phyloP scores from a whole-genome alignment of 1,284 basidiomycete species.

The Vanrija humicola region DNA sequence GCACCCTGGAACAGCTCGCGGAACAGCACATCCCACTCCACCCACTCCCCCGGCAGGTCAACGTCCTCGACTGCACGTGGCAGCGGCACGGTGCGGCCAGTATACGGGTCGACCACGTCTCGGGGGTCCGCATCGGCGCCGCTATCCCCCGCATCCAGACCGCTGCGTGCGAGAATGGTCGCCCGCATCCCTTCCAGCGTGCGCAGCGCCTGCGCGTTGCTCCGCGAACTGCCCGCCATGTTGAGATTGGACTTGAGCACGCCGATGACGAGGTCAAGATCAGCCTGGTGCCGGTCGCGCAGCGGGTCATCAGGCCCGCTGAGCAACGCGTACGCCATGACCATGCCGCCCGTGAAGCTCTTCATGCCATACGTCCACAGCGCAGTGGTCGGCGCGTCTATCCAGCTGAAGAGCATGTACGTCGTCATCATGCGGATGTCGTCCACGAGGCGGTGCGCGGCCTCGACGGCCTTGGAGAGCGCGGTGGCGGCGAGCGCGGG shows the following conservation, averaged over 20 bases:
- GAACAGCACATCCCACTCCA: conserved; percentile 3
- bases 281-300: background rate
- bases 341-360: conserved; percentile 1
- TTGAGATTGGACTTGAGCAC: background rate
- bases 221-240: background rate
- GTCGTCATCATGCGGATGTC: background rate
- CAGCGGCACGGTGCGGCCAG: background rate
- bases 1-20: background rate
- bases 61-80: no score
- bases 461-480: background rate
- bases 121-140: background rate
- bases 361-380: conserved; percentile 4
- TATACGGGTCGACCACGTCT: background rate
- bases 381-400: conserved; percentile 1
- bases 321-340: conserved; percentile 4
- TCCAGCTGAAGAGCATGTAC: background rate
- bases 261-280: conserved; percentile 2
- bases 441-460: background rate
- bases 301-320: background rate
- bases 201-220: background rate
- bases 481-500: background rate
- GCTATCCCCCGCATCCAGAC: no score
- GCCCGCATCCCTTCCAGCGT: background rate
- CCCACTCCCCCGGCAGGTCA: conserved; percentile 1
- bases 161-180: background rate